Percentiles rank a stretch among this genome's conserved stretches.
Conservation (phyloP, 768 basidiomycete species). For the Leucosporidium yakuticum region DNA sequence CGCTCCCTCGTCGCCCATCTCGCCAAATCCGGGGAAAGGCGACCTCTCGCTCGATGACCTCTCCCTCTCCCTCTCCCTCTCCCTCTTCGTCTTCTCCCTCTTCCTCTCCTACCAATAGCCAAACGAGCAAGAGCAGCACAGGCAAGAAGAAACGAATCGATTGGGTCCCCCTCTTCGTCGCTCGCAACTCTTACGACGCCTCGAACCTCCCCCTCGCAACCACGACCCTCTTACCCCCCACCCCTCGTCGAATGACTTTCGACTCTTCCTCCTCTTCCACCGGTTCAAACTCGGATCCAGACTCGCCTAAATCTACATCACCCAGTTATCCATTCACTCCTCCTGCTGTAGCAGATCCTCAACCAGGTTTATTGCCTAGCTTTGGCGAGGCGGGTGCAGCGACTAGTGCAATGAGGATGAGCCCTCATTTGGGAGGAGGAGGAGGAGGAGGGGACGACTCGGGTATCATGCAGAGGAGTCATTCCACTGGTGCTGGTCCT, state of each 20-base stretch:
- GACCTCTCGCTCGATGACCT: too few relatives aligned
- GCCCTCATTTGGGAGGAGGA: not conserved
- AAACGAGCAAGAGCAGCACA: too few relatives aligned
- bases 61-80: too few relatives aligned
- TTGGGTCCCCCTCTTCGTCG: constrained; percentile 2
- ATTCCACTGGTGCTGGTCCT: not conserved
- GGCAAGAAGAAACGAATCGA: too few relatives aligned
- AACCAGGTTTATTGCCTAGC: too few relatives aligned
- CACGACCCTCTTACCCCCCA: not conserved
- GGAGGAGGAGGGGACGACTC: not conserved
- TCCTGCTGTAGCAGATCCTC: not conserved
- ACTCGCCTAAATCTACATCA: too few relatives aligned
- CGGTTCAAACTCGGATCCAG: not conserved
- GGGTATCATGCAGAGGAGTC: not conserved
- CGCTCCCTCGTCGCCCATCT: too few relatives aligned
- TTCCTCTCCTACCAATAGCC: too few relatives aligned
- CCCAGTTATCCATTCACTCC: not conserved
- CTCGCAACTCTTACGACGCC: not conserved
- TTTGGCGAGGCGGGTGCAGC: not conserved
- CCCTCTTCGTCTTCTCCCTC: too few relatives aligned
- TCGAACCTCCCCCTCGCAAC: not conserved
- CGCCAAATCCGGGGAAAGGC: too few relatives aligned
- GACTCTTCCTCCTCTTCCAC: not conserved
- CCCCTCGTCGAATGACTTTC: not conserved
- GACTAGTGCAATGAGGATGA: not conserved